Evolutionary conservation across 2,329 filamentous ascomycete genomes (phyloP), one percentile per base, ranked within the genome.

Genomic region (Colletotrichum liaoningense): DNA sequence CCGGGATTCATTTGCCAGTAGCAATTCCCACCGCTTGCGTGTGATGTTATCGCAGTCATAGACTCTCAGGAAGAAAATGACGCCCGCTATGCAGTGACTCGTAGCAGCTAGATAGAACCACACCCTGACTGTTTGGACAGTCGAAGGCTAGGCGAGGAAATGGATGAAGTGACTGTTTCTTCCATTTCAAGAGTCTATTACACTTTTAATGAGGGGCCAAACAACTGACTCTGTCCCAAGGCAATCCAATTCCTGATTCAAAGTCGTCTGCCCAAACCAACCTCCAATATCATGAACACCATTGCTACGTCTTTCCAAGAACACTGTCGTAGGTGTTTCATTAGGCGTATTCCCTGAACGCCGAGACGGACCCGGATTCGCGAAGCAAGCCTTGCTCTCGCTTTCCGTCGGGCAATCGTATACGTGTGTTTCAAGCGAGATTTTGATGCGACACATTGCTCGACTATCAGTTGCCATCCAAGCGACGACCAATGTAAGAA

Each of bases 401-500:
- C 30, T 9, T 33, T 33, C 30, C 30, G 3, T 33, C 8, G 30
- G 30, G 3, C 30, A 33, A 4, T 33, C 30, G 30, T 1, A 30
- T 11, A 33, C 11, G 30, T 11, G 8, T 33, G 9, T 33, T 33
- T 11, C 3, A 8, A 11, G 30, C 3, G 30, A 33, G 30, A 33
- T 33, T 33, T 38, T 14, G 9, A 38, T 19, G 54, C 11, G 26
- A 28, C 22, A 14, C 16, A 1, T 8, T 33, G 11, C 11, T 4
- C 49, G 4, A 19, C 35, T 19, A n/a, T 33, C 26, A 69, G 59
- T 69, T 59, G 6, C 70, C 55, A n/a, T 73, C 59, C 2, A 24
- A 16, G 24, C 67, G 70, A 4, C 70, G 70, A 19, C 58, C 58
- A n/a, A 73, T 70, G 19, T 73, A 73, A 5, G 70, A 60, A 67